These are phyloP conservation scores for Leptographium radiaticola DNA, from an alignment of 2,329 filamentous ascomycete genomes.

Conservation along the genomic window DNA sequence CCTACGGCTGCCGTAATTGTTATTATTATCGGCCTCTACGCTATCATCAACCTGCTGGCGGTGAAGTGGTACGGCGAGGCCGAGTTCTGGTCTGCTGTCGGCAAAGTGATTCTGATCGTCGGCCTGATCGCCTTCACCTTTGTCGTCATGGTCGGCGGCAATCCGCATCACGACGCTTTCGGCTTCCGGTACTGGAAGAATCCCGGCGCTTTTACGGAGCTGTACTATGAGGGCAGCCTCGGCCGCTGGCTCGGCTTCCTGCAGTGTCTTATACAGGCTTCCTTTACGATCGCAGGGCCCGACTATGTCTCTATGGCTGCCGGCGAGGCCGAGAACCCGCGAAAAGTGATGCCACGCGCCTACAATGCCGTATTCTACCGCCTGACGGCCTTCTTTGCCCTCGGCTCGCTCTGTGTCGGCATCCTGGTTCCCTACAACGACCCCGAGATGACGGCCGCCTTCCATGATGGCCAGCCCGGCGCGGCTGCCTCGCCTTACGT, in stretches of 20 bases:
- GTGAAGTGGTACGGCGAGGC: conserved; percentile 9
- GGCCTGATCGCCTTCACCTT: conserved; percentile 37
- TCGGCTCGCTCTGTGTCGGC: conserved; percentile 18
- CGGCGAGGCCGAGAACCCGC: conserved; percentile 13
- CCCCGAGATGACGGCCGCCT: conserved; percentile 11
- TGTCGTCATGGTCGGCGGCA: conserved; percentile 28
- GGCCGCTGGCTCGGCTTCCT: conserved; percentile 29
- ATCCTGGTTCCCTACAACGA: conserved; percentile 16
- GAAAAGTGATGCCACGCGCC: conserved; percentile 10
- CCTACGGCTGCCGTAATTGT: neutral
- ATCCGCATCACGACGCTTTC: conserved; percentile 2
- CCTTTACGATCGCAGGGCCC: conserved; percentile 22
- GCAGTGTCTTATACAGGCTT: conserved; percentile 4
- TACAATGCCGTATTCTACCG: conserved; percentile 17
- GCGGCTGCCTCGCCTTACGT: conserved; percentile 48
- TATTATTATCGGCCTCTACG: conserved; percentile 12
- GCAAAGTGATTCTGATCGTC: conserved; percentile 36
- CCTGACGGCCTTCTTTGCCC: conserved; percentile 18
- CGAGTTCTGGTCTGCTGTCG: conserved; percentile 6
- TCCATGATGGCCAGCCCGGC: neutral
- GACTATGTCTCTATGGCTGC: conserved; percentile 31
- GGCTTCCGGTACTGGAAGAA: conserved; percentile 13
- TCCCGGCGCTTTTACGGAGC: conserved; percentile 27
- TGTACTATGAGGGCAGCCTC: conserved; percentile 12
- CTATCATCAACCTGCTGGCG: conserved; percentile 13